Percentiles rank a stretch among this genome's conserved stretches.
Conservation (phyloP, 495 filamentous ascomycete genomes). For the Mytilinidion resinicola region DNA sequence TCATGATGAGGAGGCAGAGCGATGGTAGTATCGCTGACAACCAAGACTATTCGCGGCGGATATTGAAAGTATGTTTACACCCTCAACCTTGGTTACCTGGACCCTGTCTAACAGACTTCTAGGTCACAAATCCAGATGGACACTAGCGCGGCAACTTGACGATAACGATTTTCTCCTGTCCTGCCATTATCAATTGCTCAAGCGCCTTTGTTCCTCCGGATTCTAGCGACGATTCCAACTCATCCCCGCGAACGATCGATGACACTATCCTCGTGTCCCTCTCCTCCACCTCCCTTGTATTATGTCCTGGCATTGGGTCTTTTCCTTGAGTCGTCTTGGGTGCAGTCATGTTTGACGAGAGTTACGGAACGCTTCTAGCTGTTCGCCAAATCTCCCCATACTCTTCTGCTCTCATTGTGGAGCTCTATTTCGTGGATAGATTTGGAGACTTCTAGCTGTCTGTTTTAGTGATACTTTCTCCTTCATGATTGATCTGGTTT, state of each 20-base stretch:
- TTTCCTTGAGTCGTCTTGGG: background rate
- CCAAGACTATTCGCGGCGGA: constrained; percentile 91
- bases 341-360: constrained; percentile 26
- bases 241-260: constrained; percentile 1
- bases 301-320: constrained; percentile 9
- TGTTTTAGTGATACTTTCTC: constrained; percentile 3
- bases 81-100: background rate
- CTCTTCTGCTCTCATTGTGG: background rate
- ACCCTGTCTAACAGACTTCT: constrained; percentile 6
- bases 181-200: constrained; percentile 4
- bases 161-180: constrained; percentile 3
- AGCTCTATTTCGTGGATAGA: background rate
- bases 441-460: background rate
- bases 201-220: background rate
- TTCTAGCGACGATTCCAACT: background rate
- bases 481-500: constrained; percentile 16
- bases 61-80: constrained; percentile 67
- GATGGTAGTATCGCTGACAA: constrained; percentile 97
- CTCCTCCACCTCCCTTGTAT: constrained; percentile 12
- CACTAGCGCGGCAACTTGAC: constrained; percentile 7
- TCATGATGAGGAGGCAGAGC: constrained; percentile 80
- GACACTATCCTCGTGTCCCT: background rate
- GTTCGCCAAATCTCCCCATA: background rate
- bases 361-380: constrained; percentile 15
- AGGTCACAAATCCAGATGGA: constrained; percentile 26